Evolutionary conservation across 495 filamentous ascomycete genomes (phyloP).

Genomic region (Monascus purpureus): DNA sequence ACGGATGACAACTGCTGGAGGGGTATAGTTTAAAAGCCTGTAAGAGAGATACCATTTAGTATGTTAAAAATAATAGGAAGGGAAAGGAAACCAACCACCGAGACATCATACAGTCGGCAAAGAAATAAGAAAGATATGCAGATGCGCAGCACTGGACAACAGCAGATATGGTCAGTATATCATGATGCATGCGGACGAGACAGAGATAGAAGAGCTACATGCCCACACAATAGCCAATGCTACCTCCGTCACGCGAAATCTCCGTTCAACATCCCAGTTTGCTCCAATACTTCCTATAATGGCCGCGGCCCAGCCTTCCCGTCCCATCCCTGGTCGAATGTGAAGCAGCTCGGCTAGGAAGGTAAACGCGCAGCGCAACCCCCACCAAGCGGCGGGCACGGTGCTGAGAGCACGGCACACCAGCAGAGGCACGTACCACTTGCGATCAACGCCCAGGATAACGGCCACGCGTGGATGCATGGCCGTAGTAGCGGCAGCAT

Average conservation of each 20-base stretch:
- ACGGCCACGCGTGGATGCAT: constrained; percentile 53
- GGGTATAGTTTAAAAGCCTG: constrained; percentile 80
- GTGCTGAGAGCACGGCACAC: constrained; percentile 48
- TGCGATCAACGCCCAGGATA: constrained; percentile 45
- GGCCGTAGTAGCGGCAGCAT: constrained; percentile 15
- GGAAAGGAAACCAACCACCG: constrained; percentile 47
- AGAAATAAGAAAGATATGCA: constrained; percentile 77
- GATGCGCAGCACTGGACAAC: constrained; percentile 58
- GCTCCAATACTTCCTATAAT: constrained; percentile 32
- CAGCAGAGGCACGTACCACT: constrained; percentile 49
- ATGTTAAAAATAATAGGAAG: too few relatives aligned
- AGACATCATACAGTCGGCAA: constrained; percentile 86
- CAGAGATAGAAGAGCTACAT: too few relatives aligned
- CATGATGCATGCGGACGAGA: background rate
- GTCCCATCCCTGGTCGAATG: constrained; percentile 31
- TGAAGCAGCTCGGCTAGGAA: constrained; percentile 42
- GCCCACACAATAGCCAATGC: constrained; percentile 76
- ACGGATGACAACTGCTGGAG: constrained; percentile 69
- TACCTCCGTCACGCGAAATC: constrained; percentile 60
- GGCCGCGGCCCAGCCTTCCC: constrained; percentile 30
- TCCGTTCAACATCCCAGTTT: constrained; percentile 39
- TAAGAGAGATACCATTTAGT: too few relatives aligned
- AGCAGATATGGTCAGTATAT: background rate
- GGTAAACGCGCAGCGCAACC: constrained; percentile 44
- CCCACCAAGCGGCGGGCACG: constrained; percentile 46